phyloP scores from a whole-genome alignment of 331 rosid genomes.

The Ulmus americana region DNA sequence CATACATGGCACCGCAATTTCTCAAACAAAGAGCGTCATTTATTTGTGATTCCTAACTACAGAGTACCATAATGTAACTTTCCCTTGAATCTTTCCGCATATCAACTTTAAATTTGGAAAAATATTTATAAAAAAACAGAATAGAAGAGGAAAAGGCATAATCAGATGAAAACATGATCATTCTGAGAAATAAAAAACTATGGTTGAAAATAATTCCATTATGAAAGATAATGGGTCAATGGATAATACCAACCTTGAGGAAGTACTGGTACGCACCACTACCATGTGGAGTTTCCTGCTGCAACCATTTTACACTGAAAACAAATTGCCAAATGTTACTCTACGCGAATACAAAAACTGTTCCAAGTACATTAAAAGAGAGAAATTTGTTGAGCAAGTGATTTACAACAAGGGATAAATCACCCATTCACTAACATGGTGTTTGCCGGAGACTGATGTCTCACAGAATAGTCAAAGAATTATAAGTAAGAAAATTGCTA shows the following conservation, averaged over 20 bases:
- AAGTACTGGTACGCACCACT: slow-evolving; percentile 66
- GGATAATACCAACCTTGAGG: slow-evolving; percentile 57
- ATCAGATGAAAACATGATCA: not conserved
- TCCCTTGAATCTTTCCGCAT: not conserved
- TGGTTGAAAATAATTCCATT: not conserved
- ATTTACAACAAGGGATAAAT: not conserved
- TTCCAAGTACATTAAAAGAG: not conserved
- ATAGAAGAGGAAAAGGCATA: not conserved
- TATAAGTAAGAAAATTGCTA: not conserved
- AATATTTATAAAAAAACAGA: not conserved
- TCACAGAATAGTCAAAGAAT: not conserved
- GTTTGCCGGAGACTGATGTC: not conserved
- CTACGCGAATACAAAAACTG: not conserved
- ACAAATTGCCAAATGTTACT: slow-evolving; percentile 13
- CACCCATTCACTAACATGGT: not conserved
- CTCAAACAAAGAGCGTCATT: no score
- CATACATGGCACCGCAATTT: not conserved
- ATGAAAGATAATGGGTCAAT: not conserved
- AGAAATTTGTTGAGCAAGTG: not conserved
- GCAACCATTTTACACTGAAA: slow-evolving; percentile 73
- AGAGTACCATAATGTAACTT: not conserved
- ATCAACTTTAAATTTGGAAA: not conserved
- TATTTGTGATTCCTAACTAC: not conserved
- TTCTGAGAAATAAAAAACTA: not conserved
- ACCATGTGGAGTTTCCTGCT: slow-evolving; percentile 48